These are phyloP conservation scores for Podaxis carcinomalis DNA, from an alignment of 768 basidiomycete species.

Conservation along the genomic window DNA sequence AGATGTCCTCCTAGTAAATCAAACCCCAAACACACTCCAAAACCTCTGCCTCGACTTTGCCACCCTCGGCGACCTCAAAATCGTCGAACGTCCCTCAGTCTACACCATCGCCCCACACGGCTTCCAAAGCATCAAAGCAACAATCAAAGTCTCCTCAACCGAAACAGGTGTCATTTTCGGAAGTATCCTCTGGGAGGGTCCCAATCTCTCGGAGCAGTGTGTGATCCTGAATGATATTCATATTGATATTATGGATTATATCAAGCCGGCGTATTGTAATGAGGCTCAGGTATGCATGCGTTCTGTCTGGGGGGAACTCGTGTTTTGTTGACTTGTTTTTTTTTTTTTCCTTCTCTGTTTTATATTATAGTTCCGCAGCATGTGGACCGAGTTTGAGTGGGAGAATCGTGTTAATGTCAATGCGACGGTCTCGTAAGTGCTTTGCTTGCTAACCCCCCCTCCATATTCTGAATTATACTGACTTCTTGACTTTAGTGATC, in stretches of 20 bases:
- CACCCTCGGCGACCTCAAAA: slow-evolving; percentile 93
- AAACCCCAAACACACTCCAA: slow-evolving; percentile 89
- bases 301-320: background rate
- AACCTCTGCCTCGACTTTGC: slow-evolving; percentile 97
- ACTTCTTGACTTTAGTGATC: slow-evolving; percentile 50
- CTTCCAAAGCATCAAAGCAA: slow-evolving; percentile 98
- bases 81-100: slow-evolving; percentile 92
- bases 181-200: slow-evolving; percentile 94
- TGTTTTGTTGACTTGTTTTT: background rate
- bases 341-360: background rate
- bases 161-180: slow-evolving; percentile 99
- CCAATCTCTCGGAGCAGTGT: slow-evolving; percentile 80
- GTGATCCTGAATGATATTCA: slow-evolving; percentile 97
- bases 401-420: slow-evolving; percentile 98
- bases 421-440: slow-evolving; percentile 71
- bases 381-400: slow-evolving; percentile 99
- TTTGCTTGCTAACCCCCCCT: background rate
- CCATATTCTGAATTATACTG: background rate
- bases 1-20: slow-evolving; percentile 97
- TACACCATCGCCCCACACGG: slow-evolving; percentile 94
- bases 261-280: slow-evolving; percentile 93
- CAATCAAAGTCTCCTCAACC: slow-evolving; percentile 97
- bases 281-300: slow-evolving; percentile 70
- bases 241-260: slow-evolving; percentile 98
- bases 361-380: slow-evolving; percentile 74